Percentiles rank a stretch among this genome's conserved stretches.
Conservation (phyloP, 2,329 filamentous ascomycete species). For the Aspergillus melleus region DNA sequence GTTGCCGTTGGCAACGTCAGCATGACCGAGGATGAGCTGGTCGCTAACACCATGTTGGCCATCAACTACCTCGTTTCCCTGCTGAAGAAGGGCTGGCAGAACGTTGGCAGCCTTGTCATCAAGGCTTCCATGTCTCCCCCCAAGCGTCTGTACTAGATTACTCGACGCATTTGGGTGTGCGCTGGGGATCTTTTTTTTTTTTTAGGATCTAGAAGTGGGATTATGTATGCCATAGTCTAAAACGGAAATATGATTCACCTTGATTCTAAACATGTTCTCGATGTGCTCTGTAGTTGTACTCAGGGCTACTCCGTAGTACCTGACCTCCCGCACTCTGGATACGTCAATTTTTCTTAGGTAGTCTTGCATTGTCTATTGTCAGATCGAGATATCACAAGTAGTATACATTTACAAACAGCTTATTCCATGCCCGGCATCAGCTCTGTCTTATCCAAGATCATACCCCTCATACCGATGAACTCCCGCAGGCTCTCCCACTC, state of each 20-base stretch:
- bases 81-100: constrained; percentile 99
- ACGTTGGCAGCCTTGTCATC: constrained; percentile 98
- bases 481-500: constrained; percentile 88
- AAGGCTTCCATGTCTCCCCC: constrained; percentile 99
- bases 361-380: neutral
- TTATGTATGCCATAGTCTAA: constrained; percentile 32
- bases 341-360: neutral
- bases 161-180: constrained; percentile 27
- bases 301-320: neutral
- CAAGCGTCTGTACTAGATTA: constrained; percentile 88
- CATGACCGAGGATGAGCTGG: constrained; percentile 93
- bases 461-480: constrained; percentile 77
- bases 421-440: constrained; percentile 91
- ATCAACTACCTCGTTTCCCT: constrained; percentile 99
- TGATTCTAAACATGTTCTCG: constrained; percentile 21
- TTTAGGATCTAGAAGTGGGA: constrained; percentile 26
- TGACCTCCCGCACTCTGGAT: neutral
- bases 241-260: constrained; percentile 35
- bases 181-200: constrained; percentile 20
- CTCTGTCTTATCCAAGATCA: constrained; percentile 86
- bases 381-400: neutral
- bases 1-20: constrained; percentile 98
- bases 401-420: constrained; percentile 8
- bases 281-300: neutral
- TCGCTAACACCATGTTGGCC: constrained; percentile 98